These are phyloP conservation scores for Benincasa hispida DNA, from an alignment of 306 rosid genomes.

Conservation along the genomic window DNA sequence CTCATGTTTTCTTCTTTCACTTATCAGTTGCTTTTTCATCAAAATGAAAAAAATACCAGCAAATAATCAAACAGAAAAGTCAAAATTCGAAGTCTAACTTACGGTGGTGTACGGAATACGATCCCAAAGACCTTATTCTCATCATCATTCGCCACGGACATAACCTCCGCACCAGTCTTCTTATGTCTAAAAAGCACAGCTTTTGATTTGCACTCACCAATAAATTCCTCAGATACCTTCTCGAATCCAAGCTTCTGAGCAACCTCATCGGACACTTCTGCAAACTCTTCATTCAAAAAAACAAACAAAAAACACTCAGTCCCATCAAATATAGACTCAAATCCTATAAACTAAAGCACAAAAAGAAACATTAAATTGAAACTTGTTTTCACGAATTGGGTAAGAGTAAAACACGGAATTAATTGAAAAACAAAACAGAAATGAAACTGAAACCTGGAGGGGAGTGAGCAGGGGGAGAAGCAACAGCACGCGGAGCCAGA, in stretches of 20 bases:
- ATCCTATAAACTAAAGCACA: neutral
- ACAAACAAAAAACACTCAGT: neutral
- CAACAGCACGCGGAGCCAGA: slow-evolving; percentile 47
- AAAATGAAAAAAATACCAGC: neutral
- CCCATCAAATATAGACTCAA: neutral
- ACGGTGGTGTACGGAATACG: slow-evolving; percentile 97
- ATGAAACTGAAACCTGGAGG: slow-evolving; percentile 31
- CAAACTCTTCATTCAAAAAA: slow-evolving; percentile 22
- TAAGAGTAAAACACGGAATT: neutral
- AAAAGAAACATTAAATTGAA: neutral
- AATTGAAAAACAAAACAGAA: neutral
- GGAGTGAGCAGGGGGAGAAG: slow-evolving; percentile 31
- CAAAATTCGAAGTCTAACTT: slow-evolving; percentile 12
- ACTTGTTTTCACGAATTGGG: neutral
- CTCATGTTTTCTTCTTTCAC: neutral
- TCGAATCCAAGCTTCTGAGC: slow-evolving; percentile 62
- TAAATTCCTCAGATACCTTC: slow-evolving; percentile 68
- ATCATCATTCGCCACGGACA: slow-evolving; percentile 78
- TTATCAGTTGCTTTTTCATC: neutral
- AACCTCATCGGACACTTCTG: slow-evolving; percentile 44
- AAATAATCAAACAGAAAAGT: slow-evolving; percentile 1
- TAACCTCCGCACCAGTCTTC: slow-evolving; percentile 80
- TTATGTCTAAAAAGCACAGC: slow-evolving; percentile 65
- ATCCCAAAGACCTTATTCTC: slow-evolving; percentile 97
- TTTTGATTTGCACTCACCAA: slow-evolving; percentile 82